Evolutionary conservation across 2,329 filamentous ascomycete species (phyloP), one percentile per base, ranked within the genome.

Genomic region (Alternaria metachromatica): DNA sequence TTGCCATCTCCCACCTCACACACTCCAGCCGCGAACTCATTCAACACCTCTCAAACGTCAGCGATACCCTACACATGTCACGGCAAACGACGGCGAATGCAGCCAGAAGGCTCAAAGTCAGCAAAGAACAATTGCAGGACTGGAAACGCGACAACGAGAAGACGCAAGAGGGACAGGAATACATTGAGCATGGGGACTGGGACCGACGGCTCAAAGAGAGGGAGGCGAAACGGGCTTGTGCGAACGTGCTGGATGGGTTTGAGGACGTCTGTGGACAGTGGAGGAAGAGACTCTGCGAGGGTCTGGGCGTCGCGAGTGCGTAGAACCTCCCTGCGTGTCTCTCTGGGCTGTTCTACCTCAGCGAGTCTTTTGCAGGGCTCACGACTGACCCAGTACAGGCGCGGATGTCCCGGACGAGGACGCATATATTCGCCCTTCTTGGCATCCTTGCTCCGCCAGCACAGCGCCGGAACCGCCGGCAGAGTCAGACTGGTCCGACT

Each of bases 31-130:
- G 86, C 15, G 89, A 92, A 83, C 89, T 92, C 5, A 85, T 95
- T 9, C 88, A 93, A 73, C 92, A 93, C 7, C 87, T 99, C 50
- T 93, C 93, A 71, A 91, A 93, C 69, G 85, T 99, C 5, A 93
- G 92, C 7, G 96, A 99, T 78, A 94, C 93, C 4, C 85, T 99
- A 33, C 95, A 98, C 80, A 97, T 98, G 90, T 94, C 92, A 30
- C 90, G 93, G 12, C 95, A 98, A 80, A 92, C 92, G 1, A 96
- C 93, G 0, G 91, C 89, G 4, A 91, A 91, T 10, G 96, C 95
- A 2, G 90, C 91, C 3, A 86, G 96, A 59, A 88, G 93, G 48
- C 83, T 99, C 55, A 90, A 91, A 70, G 92, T 89, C 37, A 94
- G 93, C 7, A 92, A 91, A 72, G 94, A 97, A 77, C 88, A 97